Conservation (phyloP, 257 asterid genomes). For the Buddleja alternifolia region DNA sequence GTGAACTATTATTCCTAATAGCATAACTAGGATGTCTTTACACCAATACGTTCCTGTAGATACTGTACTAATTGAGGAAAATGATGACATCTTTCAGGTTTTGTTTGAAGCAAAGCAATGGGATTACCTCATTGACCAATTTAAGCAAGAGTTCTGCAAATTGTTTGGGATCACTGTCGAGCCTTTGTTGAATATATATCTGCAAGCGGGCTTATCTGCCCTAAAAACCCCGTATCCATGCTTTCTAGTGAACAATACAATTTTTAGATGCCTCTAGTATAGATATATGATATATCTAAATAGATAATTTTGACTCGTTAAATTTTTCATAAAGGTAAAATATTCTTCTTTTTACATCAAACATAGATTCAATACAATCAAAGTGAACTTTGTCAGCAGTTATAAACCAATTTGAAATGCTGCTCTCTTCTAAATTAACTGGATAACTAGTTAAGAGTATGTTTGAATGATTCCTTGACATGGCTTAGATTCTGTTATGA, state of each 20-base stretch:
- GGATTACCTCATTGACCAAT: slow-evolving; percentile 88
- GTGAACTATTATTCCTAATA: background rate
- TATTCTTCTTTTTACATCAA: too few relatives aligned
- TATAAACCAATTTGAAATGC: slow-evolving; percentile 5
- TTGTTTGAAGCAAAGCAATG: slow-evolving; percentile 91
- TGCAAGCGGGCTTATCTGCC: slow-evolving; percentile 97
- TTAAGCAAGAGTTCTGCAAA: slow-evolving; percentile 94
- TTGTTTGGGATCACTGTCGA: slow-evolving; percentile 96
- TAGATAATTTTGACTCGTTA: background rate
- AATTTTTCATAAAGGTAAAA: background rate
- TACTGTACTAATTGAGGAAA: background rate
- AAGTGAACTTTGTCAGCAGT: too few relatives aligned
- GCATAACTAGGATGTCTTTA: background rate
- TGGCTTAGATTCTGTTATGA: slow-evolving; percentile 75
- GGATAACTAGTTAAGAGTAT: background rate
- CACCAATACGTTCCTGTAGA: background rate
- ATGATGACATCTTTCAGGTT: slow-evolving; percentile 51
- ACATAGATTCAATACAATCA: too few relatives aligned
- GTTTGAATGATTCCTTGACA: slow-evolving; percentile 54
- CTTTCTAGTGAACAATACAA: slow-evolving; percentile 10
- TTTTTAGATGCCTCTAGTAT: background rate
- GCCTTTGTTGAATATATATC: slow-evolving; percentile 88
- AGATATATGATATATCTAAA: background rate
- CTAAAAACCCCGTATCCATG: slow-evolving; percentile 99
- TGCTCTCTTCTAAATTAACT: slow-evolving; percentile 9